phyloP scores from a whole-genome alignment of 371 early-diverging fungal genomes.

The Saksenaea oblongispora region DNA sequence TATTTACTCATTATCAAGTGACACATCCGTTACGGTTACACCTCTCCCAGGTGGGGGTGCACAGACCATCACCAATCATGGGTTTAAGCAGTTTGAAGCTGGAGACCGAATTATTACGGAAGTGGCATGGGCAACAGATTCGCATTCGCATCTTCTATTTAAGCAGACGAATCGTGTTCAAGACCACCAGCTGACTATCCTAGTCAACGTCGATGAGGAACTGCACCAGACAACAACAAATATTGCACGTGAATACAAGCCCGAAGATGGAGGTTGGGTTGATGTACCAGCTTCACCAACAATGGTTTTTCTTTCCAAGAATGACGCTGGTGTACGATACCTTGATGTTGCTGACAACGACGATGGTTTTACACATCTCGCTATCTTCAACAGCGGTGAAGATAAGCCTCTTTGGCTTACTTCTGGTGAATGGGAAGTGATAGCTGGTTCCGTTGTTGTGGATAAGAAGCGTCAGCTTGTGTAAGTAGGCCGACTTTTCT shows the following conservation, averaged over 20 bases:
- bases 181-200: conserved; percentile 68
- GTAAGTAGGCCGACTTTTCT: conserved; percentile 29
- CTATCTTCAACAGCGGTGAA: conserved; percentile 49
- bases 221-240: conserved; percentile 21
- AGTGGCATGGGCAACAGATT: conserved; percentile 74
- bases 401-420: conserved; percentile 69
- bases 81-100: conserved; percentile 39
- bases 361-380: conserved; percentile 81
- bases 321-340: conserved; percentile 53
- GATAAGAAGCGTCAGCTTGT: conserved; percentile 54
- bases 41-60: conserved; percentile 9
- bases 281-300: conserved; percentile 48
- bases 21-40: conserved; percentile 26
- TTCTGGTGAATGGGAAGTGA: conserved; percentile 81
- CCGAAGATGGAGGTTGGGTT: conserved; percentile 72
- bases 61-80: not conserved
- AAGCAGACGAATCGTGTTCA: conserved; percentile 87
- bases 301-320: conserved; percentile 40
- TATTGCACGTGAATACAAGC: conserved; percentile 57
- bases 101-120: conserved; percentile 77
- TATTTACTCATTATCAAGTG: conserved; percentile 46
- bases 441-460: conserved; percentile 58
- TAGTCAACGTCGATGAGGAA: conserved; percentile 30
- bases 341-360: conserved; percentile 75
- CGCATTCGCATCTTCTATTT: conserved; percentile 63